Percentiles rank a stretch among this genome's conserved stretches.
phyloP scores from a whole-genome alignment of 495 filamentous ascomycete genomes.

The Stereocaulon alpinum region DNA sequence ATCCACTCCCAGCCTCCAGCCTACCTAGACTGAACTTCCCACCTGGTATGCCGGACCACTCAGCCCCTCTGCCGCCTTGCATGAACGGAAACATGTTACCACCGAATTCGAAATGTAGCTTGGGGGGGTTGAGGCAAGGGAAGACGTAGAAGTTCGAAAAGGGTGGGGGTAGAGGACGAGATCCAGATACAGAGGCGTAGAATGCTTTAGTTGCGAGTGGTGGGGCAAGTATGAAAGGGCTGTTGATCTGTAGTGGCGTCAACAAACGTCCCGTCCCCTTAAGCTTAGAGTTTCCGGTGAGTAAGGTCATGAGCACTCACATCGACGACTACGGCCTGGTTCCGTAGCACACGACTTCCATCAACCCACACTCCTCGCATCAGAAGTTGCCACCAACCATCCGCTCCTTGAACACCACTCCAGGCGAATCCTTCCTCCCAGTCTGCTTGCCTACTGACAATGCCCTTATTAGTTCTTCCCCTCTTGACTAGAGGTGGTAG shows the following conservation, averaged over 20 bases:
- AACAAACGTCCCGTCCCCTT: neutral
- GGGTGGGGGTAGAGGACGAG: slow-evolving; percentile 23
- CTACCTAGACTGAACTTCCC: slow-evolving; percentile 29
- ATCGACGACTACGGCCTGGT: slow-evolving; percentile 29
- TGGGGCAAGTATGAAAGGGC: slow-evolving; percentile 30
- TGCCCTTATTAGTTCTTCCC: slow-evolving; percentile 2
- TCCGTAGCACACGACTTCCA: slow-evolving; percentile 23
- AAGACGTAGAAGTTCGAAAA: slow-evolving; percentile 27
- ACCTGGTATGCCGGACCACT: slow-evolving; percentile 20
- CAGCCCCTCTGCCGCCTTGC: slow-evolving; percentile 19
- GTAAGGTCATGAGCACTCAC: slow-evolving; percentile 11
- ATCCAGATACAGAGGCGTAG: slow-evolving; percentile 29
- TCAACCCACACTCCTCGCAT: slow-evolving; percentile 29
- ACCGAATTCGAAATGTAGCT: slow-evolving; percentile 25
- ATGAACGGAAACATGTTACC: slow-evolving; percentile 23
- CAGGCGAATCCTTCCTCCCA: slow-evolving; percentile 26
- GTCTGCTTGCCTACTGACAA: slow-evolving; percentile 5
- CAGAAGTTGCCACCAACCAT: slow-evolving; percentile 31
- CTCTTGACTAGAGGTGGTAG: slow-evolving; percentile 6
- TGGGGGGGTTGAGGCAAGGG: slow-evolving; percentile 29
- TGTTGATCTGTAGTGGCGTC: slow-evolving; percentile 21
- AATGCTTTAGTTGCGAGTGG: slow-evolving; percentile 28
- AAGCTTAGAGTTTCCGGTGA: neutral
- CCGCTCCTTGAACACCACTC: slow-evolving; percentile 26
- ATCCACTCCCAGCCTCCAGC: slow-evolving; percentile 25